Percentiles rank a stretch among this genome's conserved stretches.
phyloP scores from a whole-genome alignment of 2,329 filamentous ascomycete species.

The Didymosphaeria variabile region DNA sequence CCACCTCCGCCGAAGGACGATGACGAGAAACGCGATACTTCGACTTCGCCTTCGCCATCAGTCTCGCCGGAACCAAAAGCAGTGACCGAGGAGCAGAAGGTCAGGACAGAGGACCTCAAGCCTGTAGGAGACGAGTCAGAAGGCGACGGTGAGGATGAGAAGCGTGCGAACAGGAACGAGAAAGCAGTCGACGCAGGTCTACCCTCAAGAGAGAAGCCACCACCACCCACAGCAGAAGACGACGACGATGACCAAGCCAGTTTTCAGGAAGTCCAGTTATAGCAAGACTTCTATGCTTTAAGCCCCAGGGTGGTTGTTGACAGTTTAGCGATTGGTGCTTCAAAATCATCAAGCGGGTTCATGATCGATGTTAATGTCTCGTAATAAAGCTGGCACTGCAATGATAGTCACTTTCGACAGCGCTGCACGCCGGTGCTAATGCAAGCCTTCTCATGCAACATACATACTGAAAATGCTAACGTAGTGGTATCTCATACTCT shows the following conservation, averaged over 20 bases:
- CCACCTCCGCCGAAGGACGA: conserved; percentile 48
- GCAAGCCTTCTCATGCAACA: background rate
- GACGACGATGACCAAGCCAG: conserved; percentile 41
- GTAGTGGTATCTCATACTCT: conserved; percentile 14
- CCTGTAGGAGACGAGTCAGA: conserved; percentile 33
- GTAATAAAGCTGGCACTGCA: conserved; percentile 5
- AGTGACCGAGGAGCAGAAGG: conserved; percentile 44
- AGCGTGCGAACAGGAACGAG: conserved; percentile 37
- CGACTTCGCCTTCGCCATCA: conserved; percentile 33
- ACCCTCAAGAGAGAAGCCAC: conserved; percentile 36
- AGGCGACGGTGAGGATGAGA: conserved; percentile 36
- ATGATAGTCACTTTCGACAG: background rate
- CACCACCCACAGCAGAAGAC: conserved; percentile 37
- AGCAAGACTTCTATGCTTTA: background rate
- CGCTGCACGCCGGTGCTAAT: background rate
- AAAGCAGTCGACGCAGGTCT: conserved; percentile 31
- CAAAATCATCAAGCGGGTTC: conserved; percentile 10
- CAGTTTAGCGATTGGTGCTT: conserved; percentile 14
- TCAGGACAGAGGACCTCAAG: conserved; percentile 45
- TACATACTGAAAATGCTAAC: conserved; percentile 2
- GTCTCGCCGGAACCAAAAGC: conserved; percentile 42
- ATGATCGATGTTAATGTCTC: conserved; percentile 14
- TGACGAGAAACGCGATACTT: conserved; percentile 27
- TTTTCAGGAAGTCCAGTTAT: conserved; percentile 47
- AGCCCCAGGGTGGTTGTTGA: background rate